Base-by-base conservation (phyloP, 202 grass and related monocot species). In the Alloteropsis angusta region DNA sequence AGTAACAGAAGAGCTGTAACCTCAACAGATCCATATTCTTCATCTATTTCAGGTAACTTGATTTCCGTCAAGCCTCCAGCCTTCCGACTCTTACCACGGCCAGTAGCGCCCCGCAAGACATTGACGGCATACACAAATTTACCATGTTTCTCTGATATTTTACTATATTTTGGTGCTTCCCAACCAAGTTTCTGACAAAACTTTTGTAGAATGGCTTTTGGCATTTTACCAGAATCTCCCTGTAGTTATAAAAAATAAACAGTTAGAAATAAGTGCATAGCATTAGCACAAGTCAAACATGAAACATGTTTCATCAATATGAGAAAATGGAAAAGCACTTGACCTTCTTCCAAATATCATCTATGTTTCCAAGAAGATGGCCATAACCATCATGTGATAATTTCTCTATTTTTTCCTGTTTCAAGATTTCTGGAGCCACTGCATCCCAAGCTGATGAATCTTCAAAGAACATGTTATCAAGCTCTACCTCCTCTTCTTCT, bases 331-430 rank as follows among this genome's bases (percentile, higher is more conserved):
- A 62, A 61, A 79, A 49, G 56, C 75, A 71, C 26, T 53, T 64
- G 57, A 90, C 95, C 91, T 97, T 94, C 81, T 90, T 97, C 95
- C 95, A 97, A 65, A 97, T 87, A 43, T 97, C 91, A 74, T 97
- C 94, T 85, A 97, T 87, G 76, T 83, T 97, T 80, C 91, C 89
- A 60, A 97, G 88, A 86, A 88, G 85, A 82, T 94, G 48, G 1
- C 85, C 89, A 78, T 88, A 92, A 56, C 86, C 76, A 54, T 88
- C 85, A 78, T 90, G 83, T 84, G 69, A 65, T 62, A 94, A 75
- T 65, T 92, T 82, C 72, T 90, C 91, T 85, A 85, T 22, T 65
- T 88, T 84, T 77, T 90, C 68, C 64, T 90, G 85, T 61, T 86
- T 93, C 80, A 85, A 65, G 36, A 83, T 80, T 70, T 92, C 89